Percentiles rank a stretch among this genome's conserved stretches.
Conservation (phyloP, 108 stramenopile species). For the Cyclostephanos invisitatus region DNA sequence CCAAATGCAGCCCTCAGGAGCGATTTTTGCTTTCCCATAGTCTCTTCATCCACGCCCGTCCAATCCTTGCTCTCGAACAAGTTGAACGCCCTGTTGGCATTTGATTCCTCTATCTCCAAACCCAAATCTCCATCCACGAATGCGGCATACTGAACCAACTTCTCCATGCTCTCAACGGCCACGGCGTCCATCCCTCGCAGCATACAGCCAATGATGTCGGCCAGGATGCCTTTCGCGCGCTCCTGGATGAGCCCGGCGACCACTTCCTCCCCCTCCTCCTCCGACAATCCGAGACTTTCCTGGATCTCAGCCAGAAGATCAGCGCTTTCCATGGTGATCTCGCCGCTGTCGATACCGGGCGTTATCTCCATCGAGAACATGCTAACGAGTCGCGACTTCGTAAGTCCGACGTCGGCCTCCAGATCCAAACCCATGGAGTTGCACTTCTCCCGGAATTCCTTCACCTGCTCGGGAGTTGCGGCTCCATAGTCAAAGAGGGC, state of each 20-base stretch:
- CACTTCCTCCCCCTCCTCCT: constrained; percentile 74
- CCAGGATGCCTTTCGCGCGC: constrained; percentile 56
- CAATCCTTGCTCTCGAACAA: constrained; percentile 80
- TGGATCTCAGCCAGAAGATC: constrained; percentile 78
- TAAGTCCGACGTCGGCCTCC: constrained; percentile 72
- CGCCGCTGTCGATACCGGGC: constrained; percentile 75
- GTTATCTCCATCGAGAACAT: constrained; percentile 82
- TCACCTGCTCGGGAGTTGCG: constrained; percentile 60
- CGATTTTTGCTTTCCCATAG: constrained; percentile 58
- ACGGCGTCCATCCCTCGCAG: constrained; percentile 75
- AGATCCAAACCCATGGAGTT: constrained; percentile 86
- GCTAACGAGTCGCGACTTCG: constrained; percentile 56
- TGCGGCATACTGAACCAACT: constrained; percentile 69
- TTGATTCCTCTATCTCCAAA: constrained; percentile 62
- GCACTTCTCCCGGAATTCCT: constrained; percentile 89
- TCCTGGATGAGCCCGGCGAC: constrained; percentile 58
- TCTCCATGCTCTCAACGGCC: constrained; percentile 66
- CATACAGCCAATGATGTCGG: constrained; percentile 57
- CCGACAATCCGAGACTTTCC: constrained; percentile 77
- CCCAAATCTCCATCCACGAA: constrained; percentile 81
- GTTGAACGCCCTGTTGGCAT: constrained; percentile 64
- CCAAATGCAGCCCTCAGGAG: constrained; percentile 62
- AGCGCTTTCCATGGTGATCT: constrained; percentile 70
- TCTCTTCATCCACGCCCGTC: constrained; percentile 53
- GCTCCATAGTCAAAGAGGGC: constrained; percentile 46